Base-by-base conservation (phyloP, 129 eudicot species). In the Helianthus tuberosus region DNA sequence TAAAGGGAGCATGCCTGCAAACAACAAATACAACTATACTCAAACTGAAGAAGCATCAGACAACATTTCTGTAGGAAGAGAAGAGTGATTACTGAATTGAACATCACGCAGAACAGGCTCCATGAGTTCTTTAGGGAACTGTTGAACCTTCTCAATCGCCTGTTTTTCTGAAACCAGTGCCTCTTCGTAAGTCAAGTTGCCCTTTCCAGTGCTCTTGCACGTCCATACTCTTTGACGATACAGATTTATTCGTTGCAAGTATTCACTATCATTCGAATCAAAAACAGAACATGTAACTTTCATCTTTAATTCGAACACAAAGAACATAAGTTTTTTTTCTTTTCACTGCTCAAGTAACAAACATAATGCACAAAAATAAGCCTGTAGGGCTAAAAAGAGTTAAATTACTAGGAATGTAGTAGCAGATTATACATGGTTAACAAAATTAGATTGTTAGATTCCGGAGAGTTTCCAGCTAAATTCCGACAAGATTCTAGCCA, bases 161-260 rank as follows among this genome's bases (percentile, higher is more conserved):
- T 66, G 88, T 60, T 78, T 88, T 79, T 94, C 98, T 0, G 93
- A 94, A 48, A 82, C 91, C 75, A 94, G 55, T 2, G 98, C 96
- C 84, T 94, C 98, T 76, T 94, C 98, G 77, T 88, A 94, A 29
- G 97, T 94, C 86, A 94, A 83, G 76, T 94, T 90, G 80, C 66
- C 66, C 84, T 88, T 94, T 43, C 91, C 97, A 1, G 98, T 84
- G 69, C 81, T 86, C 77, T 94, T 88, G 87, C 98, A 94, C 27
- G 91, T 86, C 98, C 98, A 94, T 48, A 82, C 78, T 74, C 92
- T 77, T 60, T 88, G 84, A 20, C 97, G 93, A 73, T 94, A 94
- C 8, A 90, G 71, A 79, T 89, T 88, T 13, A 90, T 86, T 79
- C 98, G 84, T 38, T 81, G 81, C 87, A 94, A 75, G 82, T 94